These are phyloP conservation scores for Neltuma alba DNA, from an alignment of 306 rosid species.

Conservation along the genomic window DNA sequence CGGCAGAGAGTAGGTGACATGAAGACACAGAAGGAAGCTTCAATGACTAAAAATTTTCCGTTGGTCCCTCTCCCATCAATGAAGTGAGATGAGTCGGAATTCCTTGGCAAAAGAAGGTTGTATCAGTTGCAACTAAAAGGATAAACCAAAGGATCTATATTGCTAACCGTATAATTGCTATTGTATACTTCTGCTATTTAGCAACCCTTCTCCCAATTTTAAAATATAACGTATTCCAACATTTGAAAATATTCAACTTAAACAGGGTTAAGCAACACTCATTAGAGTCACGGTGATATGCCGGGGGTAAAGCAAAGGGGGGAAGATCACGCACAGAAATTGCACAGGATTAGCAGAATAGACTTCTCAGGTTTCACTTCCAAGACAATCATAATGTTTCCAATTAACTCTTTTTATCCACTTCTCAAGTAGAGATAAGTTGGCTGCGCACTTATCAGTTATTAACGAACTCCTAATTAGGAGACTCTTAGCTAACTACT, in stretches of 20 bases:
- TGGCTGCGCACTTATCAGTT: background rate
- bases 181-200: background rate
- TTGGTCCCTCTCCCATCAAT: too few species aligned
- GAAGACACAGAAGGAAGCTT: conserved; percentile 21
- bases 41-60: conserved; percentile 1
- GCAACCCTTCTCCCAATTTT: too few species aligned
- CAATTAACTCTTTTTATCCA: background rate
- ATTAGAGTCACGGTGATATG: too few species aligned
- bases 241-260: too few species aligned
- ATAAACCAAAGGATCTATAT: background rate
- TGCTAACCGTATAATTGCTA: background rate
- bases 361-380: background rate
- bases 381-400: background rate
- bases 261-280: too few species aligned
- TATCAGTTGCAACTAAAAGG: background rate
- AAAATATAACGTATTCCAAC: too few species aligned
- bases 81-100: too few species aligned
- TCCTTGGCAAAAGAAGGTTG: background rate
- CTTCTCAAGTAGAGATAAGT: background rate
- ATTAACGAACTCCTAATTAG: background rate
- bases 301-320: too few species aligned
- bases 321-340: too few species aligned
- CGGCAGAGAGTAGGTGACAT: conserved; percentile 8
- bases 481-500: background rate
- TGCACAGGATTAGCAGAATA: too few species aligned